Base-by-base conservation (phyloP, 2,329 filamentous ascomycete genomes). In the Aquanectria penicillioides region DNA sequence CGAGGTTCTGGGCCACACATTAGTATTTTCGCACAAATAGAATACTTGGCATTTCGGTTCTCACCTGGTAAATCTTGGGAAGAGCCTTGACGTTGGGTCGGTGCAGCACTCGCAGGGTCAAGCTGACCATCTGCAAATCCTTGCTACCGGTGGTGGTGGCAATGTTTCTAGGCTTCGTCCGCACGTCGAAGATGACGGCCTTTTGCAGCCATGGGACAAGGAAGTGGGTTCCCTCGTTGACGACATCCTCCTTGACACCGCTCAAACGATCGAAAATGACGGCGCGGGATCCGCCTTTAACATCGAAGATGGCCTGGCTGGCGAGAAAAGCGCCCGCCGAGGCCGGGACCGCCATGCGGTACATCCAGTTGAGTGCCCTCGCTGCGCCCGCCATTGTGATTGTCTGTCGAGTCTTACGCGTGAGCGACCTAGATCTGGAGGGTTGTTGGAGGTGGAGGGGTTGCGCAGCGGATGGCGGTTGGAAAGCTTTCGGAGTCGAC, bases 101-200 rank as follows among this genome's bases (percentile, higher is more conserved):
- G 81, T 98, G 94, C 77, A 99, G 80, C 65, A 99, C 95, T 78
- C 95, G 87, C 75, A 99, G 85, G 51, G 95, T 99, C 84, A 99
- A 86, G 85, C 93, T 97, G 73, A 99, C 95, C 95, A 99, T 99
- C 83, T 99, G 95, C 84, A 99, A 80, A 81, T 99, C 95, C 87
- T 99, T 99, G 86, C 90, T 94, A 58, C 95, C 95, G 11, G 95
- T 99, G 20, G 95, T 99, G 23, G 95, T 99, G 67, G 91, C 92
- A 76, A 99, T 98, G 78, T 97, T 98, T 75, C 95, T 87, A 62
- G 95, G 95, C 86, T 97, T 96, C 57, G 96, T 99, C 65, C 95
- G 90, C 67, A 99, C 95, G 81, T 99, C 95, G 77, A 97, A 99
- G 76, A 97, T 84, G 80, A 99, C 93, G 71, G 90, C 92, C 79